Base-by-base conservation (phyloP, 2,329 filamentous ascomycete genomes). In the Penicillium sp. region DNA sequence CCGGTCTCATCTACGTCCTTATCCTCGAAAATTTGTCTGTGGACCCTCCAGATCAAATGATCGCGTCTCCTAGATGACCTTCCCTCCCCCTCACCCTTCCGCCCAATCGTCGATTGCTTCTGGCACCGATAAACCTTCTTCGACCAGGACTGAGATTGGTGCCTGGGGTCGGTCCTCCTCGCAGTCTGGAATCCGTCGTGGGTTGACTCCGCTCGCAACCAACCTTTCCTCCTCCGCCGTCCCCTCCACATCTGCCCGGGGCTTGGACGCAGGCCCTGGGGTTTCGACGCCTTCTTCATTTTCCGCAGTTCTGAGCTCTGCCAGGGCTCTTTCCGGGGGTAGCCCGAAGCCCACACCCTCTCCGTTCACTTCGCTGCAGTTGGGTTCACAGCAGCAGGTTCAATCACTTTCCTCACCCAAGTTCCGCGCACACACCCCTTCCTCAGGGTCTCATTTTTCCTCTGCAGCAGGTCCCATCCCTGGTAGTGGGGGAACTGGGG, bases 141-240 rank as follows among this genome's bases (percentile, higher is more conserved):
- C 78, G 71, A 74, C 74, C 72, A 77, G 78, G 68, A 71, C 78
- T 70, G 71, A 84, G 79, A 81, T 83, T 79, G 81, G 82, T 76
- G 79, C 82, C 75, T 86, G 84, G 84, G 83, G 82, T 79, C 78
- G 80, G 74, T 79, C 82, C 73, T 78, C 79, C 75, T 82, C 82
- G 74, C 82, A 83, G 74, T 80, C 83, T 70, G 80, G 76, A 76
- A 77, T 81, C 75, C 84, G 84, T 73, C 83, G 85, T 76, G 81
- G 81, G 70, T 78, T 84, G 73, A 81, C 85, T 70, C 84, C 85
- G 73, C 83, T 87, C 71, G 82, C 84, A 68, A 85, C 82, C 67
- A 81, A 81, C 69, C 71, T 81, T 65, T 79, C 78, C 59, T 76
- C 73, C 55, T 73, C 75, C 65, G 76, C 78, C 60, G 72, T 71